These are phyloP conservation scores for Populus hybrid DNA, from an alignment of 441 rosid genomes.

Conservation along the genomic window DNA sequence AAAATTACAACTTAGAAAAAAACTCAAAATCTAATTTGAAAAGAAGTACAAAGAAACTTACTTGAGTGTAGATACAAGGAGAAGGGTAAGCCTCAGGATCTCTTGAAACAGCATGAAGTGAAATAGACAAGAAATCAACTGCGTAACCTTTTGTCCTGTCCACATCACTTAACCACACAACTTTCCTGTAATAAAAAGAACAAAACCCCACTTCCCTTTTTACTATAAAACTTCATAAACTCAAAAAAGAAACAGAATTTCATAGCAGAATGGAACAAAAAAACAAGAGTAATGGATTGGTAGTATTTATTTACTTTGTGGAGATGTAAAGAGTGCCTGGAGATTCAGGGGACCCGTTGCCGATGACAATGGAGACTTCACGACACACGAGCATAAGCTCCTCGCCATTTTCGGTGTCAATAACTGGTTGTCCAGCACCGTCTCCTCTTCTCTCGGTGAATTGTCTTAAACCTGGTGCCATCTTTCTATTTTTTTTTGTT, in stretches of 20 bases:
- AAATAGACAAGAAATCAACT: slow-evolving; percentile 76
- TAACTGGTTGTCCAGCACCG: slow-evolving; percentile 58
- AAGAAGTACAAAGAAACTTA: slow-evolving; percentile 3
- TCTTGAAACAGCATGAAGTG: slow-evolving; percentile 86
- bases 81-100: slow-evolving; percentile 82
- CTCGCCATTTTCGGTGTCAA: slow-evolving; percentile 61
- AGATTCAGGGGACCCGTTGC: slow-evolving; percentile 53
- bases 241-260: background rate
- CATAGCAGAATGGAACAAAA: background rate
- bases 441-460: slow-evolving; percentile 50
- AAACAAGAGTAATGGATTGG: background rate
- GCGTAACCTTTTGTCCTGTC: slow-evolving; percentile 72
- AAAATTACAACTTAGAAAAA: background rate
- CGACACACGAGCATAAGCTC: slow-evolving; percentile 67
- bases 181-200: slow-evolving; percentile 44
- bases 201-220: background rate
- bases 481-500: slow-evolving; percentile 8
- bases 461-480: slow-evolving; percentile 62
- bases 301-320: slow-evolving; percentile 37
- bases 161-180: slow-evolving; percentile 80
- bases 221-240: background rate
- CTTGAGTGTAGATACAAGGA: slow-evolving; percentile 94
- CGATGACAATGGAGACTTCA: slow-evolving; percentile 65
- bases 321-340: slow-evolving; percentile 88
- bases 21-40: too few species aligned